Base-by-base conservation (phyloP, 1,284 basidiomycete genomes). In the Hymenochaete sp. region DNA sequence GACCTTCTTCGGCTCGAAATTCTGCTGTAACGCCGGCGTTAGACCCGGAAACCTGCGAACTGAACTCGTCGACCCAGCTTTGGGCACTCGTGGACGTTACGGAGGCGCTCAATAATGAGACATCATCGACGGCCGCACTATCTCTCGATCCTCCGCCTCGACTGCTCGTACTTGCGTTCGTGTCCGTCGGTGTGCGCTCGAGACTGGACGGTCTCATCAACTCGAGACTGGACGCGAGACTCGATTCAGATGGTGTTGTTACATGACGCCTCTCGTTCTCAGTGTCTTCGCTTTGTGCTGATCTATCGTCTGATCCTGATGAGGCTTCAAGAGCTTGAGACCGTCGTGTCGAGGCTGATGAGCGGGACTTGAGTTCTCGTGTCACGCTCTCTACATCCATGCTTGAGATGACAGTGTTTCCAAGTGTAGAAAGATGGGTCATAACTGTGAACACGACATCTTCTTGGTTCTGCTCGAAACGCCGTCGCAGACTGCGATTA, bases 341-440 rank as follows among this genome's bases (percentile, higher is more conserved):
- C n/a, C n/a, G n/a, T n/a, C n/a, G n/a, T n/a, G n/a, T n/a, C n/a
- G n/a, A n/a, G n/a, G n/a, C n/a, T 58, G 55, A 58, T 70, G 33
- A 69, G 70, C 41, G 67, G 59, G 5, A 58, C 55, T 83, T 80
- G 8, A 93, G 70, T 56, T 88, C 81, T 19, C 72, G 64, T 0
- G 85, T 92, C 10, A 92, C 66, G 1, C 68, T 67, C 55, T 95
- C 92, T 16, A 95, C 85, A 56, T 95, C 80, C 77, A 93, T 84
- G 38, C 78, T 77, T 22, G 72, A 65, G 13, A 89, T 65, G 10
- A 95, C 72, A 53, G 86, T 79, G 13, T 77, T 68, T 1, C 80
- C 76, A 8, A 95, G 71, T 0, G 84, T 83, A 0, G 88, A 85
- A 7, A 93, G 65, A 26, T 92, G 73, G 0, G 86, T 81, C 59